These are phyloP conservation scores for Pleurotus ostreatus DNA, from an alignment of 768 basidiomycete species.

Conservation along the genomic window DNA sequence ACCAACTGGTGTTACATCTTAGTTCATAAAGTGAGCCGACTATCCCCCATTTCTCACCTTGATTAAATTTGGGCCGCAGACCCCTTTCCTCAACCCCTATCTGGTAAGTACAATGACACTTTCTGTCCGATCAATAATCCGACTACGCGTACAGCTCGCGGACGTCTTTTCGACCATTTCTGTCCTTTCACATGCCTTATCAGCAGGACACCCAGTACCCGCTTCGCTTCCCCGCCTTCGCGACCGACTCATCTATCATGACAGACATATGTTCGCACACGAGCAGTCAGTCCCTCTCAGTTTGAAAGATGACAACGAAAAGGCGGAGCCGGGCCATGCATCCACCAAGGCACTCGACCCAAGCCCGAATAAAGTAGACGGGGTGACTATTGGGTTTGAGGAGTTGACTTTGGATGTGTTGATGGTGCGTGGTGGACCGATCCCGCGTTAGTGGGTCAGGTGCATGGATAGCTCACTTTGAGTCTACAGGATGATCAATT, in stretches of 20 bases:
- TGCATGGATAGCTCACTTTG: slow-evolving; percentile 14
- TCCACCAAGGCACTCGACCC: slow-evolving; percentile 12
- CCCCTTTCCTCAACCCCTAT: slow-evolving; percentile 43
- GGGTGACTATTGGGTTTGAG: slow-evolving; percentile 36
- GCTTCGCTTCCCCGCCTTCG: slow-evolving; percentile 34
- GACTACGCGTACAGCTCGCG: slow-evolving; percentile 26
- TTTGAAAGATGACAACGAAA: slow-evolving; percentile 9
- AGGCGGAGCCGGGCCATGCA: slow-evolving; percentile 11
- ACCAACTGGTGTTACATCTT: slow-evolving; percentile 40
- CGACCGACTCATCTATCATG: slow-evolving; percentile 41
- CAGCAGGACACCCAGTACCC: slow-evolving; percentile 30
- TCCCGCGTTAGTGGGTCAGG: slow-evolving; percentile 8
- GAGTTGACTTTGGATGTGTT: slow-evolving; percentile 36
- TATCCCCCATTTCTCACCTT: neutral
- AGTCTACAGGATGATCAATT: slow-evolving; percentile 33
- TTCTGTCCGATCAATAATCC: neutral
- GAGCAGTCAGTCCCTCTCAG: neutral
- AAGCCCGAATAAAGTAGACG: slow-evolving; percentile 32
- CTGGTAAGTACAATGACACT: slow-evolving; percentile 27
- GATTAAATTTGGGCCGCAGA: slow-evolving; percentile 17
- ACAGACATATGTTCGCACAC: slow-evolving; percentile 20
- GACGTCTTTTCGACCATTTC: slow-evolving; percentile 39
- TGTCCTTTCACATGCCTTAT: slow-evolving; percentile 33
- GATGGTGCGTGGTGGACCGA: slow-evolving; percentile 21
- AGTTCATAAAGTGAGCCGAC: slow-evolving; percentile 30